Evolutionary conservation across 2,329 filamentous ascomycete genomes (phyloP).

Genomic region (Ophiognomonia clavigignenti-juglandacearum): DNA sequence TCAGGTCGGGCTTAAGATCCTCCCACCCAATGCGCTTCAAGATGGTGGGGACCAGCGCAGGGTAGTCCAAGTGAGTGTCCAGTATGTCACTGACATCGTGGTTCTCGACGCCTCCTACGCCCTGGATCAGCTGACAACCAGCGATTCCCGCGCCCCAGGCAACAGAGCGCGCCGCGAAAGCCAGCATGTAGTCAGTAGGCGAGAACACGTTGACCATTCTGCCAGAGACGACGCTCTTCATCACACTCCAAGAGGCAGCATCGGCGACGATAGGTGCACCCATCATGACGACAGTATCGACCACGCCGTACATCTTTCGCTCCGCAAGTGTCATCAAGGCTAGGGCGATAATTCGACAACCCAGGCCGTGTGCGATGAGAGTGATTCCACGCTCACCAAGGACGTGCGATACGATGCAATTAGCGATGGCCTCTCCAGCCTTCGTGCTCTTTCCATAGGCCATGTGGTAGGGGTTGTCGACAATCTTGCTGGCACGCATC

Average conservation of each 20-base stretch:
- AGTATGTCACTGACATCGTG: slow-evolving; percentile 61
- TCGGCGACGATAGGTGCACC: slow-evolving; percentile 75
- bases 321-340: slow-evolving; percentile 78
- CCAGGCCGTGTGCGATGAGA: slow-evolving; percentile 76
- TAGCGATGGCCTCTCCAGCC: slow-evolving; percentile 65
- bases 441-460: slow-evolving; percentile 75
- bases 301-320: slow-evolving; percentile 74
- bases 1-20: slow-evolving; percentile 38
- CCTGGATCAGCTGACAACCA: slow-evolving; percentile 70
- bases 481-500: slow-evolving; percentile 64
- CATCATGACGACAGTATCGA: slow-evolving; percentile 83
- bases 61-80: slow-evolving; percentile 66
- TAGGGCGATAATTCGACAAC: slow-evolving; percentile 76
- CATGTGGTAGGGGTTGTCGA: slow-evolving; percentile 78
- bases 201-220: slow-evolving; percentile 89
- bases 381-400: slow-evolving; percentile 80
- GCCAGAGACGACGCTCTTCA: slow-evolving; percentile 75
- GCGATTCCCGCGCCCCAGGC: slow-evolving; percentile 62
- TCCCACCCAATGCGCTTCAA: slow-evolving; percentile 66
- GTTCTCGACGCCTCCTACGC: slow-evolving; percentile 63
- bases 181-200: slow-evolving; percentile 80
- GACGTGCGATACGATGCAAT: slow-evolving; percentile 74
- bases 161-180: slow-evolving; percentile 77
- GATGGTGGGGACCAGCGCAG: slow-evolving; percentile 61
- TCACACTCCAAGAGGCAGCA: slow-evolving; percentile 66